Conservation (phyloP, 2,329 filamentous ascomycete genomes). For the Phialocephala sp. region DNA sequence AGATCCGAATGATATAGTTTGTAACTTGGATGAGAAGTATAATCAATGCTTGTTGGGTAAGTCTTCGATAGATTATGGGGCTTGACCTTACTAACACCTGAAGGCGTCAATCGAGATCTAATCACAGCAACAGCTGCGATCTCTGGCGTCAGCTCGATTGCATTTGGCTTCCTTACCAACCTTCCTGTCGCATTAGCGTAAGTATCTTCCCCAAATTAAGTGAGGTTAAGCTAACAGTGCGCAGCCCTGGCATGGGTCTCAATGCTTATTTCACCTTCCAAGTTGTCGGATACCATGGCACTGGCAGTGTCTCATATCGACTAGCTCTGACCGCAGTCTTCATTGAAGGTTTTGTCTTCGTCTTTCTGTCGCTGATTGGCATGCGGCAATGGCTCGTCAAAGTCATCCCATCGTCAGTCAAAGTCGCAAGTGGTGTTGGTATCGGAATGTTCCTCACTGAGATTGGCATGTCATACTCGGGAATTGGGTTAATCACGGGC, state of each 20-base stretch:
- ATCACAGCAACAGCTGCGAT: slow-evolving; percentile 86
- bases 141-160: slow-evolving; percentile 74
- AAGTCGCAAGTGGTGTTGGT: slow-evolving; percentile 68
- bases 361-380: slow-evolving; percentile 68
- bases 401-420: slow-evolving; percentile 67
- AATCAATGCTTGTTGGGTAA: slow-evolving; percentile 48
- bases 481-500: slow-evolving; percentile 83
- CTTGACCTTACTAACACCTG: slow-evolving; percentile 14
- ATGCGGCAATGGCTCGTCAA: slow-evolving; percentile 76
- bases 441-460: slow-evolving; percentile 69
- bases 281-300: slow-evolving; percentile 66
- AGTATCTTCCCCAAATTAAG: slow-evolving; percentile 42
- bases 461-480: slow-evolving; percentile 75
- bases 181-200: slow-evolving; percentile 78
- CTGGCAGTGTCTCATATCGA: slow-evolving; percentile 61
- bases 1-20: slow-evolving; percentile 39
- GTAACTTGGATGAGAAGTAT: slow-evolving; percentile 46
- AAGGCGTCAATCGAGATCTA: slow-evolving; percentile 73
- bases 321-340: slow-evolving; percentile 69
- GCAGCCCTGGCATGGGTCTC: slow-evolving; percentile 69
- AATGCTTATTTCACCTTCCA: slow-evolving; percentile 73
- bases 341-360: slow-evolving; percentile 67
- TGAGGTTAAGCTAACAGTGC: slow-evolving; percentile 10
- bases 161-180: slow-evolving; percentile 82
- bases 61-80: background rate